Evolutionary conservation across 2,329 filamentous ascomycete genomes (phyloP).

Genomic region (Claviceps lovelessii): DNA sequence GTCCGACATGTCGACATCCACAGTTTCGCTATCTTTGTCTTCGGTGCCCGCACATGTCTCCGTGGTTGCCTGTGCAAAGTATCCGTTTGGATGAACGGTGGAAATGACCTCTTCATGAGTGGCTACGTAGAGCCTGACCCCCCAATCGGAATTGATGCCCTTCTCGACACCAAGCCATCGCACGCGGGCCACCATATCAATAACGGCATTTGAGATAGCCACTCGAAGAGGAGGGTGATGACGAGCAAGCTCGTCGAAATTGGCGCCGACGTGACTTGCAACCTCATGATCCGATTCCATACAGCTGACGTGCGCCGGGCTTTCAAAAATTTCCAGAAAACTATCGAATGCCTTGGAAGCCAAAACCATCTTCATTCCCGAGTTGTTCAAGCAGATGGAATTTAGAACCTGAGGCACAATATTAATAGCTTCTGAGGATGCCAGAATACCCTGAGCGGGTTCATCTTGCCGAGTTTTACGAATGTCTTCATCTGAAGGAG

Average conservation of each 20-base stretch:
- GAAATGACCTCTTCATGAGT: conserved; percentile 40
- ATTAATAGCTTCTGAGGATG: conserved; percentile 77
- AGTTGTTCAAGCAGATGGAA: conserved; percentile 81
- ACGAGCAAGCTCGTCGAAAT: conserved; percentile 86
- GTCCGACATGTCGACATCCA: conserved; percentile 56
- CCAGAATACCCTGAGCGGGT: conserved; percentile 59
- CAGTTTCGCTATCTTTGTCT: conserved; percentile 20
- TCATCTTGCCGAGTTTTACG: conserved; percentile 27
- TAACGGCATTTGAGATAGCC: conserved; percentile 68
- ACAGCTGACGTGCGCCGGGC: conserved; percentile 70
- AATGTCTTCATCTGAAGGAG: conserved; percentile 36
- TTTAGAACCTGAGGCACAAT: conserved; percentile 80
- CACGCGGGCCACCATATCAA: conserved; percentile 78
- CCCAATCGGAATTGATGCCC: conserved; percentile 54
- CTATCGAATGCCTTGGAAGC: conserved; percentile 68
- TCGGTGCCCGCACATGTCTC: conserved; percentile 24
- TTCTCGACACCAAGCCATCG: conserved; percentile 58
- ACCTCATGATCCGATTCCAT: conserved; percentile 61
- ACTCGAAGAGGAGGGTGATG: conserved; percentile 78
- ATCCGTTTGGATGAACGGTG: conserved; percentile 38
- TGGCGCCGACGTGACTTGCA: conserved; percentile 59
- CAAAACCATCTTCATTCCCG: conserved; percentile 76
- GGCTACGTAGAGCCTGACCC: conserved; percentile 61
- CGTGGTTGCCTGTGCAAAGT: conserved; percentile 13
- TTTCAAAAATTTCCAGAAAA: conserved; percentile 96